Evolutionary conservation across 352 stramenopile genomes (phyloP).

Genomic region (Phytopythium cucurbitacearum): DNA sequence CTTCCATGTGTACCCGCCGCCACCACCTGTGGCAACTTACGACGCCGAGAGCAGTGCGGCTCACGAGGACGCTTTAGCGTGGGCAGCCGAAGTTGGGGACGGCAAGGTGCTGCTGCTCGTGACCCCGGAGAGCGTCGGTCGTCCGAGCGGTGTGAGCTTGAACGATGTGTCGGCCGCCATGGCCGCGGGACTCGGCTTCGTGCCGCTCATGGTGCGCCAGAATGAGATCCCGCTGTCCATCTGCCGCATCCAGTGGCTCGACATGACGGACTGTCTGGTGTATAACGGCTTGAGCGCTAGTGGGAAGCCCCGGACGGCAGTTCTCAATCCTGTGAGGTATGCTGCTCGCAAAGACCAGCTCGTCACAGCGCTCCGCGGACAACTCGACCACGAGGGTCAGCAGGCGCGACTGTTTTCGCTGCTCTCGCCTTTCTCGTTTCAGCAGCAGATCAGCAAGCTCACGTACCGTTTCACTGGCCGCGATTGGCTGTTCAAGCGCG

Average conservation of each 20-base stretch:
- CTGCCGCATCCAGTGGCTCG: slow-evolving; percentile 79
- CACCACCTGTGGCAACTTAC: background rate
- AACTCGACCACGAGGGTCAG: slow-evolving; percentile 70
- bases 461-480: slow-evolving; percentile 54
- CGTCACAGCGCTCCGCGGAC: slow-evolving; percentile 45
- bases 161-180: slow-evolving; percentile 77
- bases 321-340: slow-evolving; percentile 58
- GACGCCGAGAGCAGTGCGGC: slow-evolving; percentile 1
- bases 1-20: slow-evolving; percentile 39
- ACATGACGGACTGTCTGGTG: slow-evolving; percentile 64
- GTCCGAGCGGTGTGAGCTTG: slow-evolving; percentile 54
- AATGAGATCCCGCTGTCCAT: slow-evolving; percentile 80
- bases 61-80: slow-evolving; percentile 55
- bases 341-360: slow-evolving; percentile 43
- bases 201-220: slow-evolving; percentile 64
- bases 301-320: background rate
- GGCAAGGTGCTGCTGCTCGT: slow-evolving; percentile 69
- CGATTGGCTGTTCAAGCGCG: slow-evolving; percentile 51
- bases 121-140: slow-evolving; percentile 65
- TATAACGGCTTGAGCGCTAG: slow-evolving; percentile 18
- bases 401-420: slow-evolving; percentile 65
- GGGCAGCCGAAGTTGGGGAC: slow-evolving; percentile 49
- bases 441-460: slow-evolving; percentile 72
- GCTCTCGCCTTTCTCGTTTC: slow-evolving; percentile 62
- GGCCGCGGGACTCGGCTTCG: slow-evolving; percentile 58